Evolutionary conservation across 352 stramenopile genomes (phyloP).

Genomic region (Pythium guiyangense): DNA sequence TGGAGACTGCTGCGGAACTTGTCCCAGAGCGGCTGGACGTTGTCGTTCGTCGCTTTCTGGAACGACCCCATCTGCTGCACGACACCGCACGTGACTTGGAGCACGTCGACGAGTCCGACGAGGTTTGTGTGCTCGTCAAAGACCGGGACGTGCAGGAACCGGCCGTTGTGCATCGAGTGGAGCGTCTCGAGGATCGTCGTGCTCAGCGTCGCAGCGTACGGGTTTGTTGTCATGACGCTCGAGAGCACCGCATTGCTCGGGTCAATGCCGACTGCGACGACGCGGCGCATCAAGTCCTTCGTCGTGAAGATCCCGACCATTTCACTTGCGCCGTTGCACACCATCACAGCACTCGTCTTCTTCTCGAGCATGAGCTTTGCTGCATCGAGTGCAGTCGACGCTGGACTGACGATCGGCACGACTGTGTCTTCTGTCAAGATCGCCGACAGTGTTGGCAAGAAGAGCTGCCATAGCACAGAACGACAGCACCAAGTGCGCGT

Average conservation of each 20-base stretch:
- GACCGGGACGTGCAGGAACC: slow-evolving; percentile 96
- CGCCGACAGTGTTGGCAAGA: slow-evolving; percentile 76
- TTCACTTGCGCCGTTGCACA: slow-evolving; percentile 78
- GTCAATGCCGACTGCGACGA: slow-evolving; percentile 88
- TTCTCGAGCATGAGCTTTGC: slow-evolving; percentile 78
- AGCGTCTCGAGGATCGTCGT: slow-evolving; percentile 96
- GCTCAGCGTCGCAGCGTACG: slow-evolving; percentile 88
- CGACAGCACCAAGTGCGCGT: slow-evolving; percentile 1
- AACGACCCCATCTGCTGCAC: slow-evolving; percentile 84
- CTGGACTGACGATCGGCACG: slow-evolving; percentile 49
- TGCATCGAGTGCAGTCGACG: slow-evolving; percentile 58
- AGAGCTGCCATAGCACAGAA: slow-evolving; percentile 40
- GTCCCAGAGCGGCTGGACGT: slow-evolving; percentile 71
- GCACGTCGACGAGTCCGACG: slow-evolving; percentile 94
- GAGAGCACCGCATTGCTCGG: slow-evolving; percentile 79
- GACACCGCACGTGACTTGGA: slow-evolving; percentile 90
- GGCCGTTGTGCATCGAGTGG: slow-evolving; percentile 97
- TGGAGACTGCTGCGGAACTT: slow-evolving; percentile 62
- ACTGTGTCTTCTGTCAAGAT: slow-evolving; percentile 61
- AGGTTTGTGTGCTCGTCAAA: slow-evolving; percentile 87
- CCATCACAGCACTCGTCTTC: slow-evolving; percentile 85
- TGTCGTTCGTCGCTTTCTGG: slow-evolving; percentile 59
- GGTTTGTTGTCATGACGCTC: slow-evolving; percentile 94
- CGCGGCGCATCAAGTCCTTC: slow-evolving; percentile 96
- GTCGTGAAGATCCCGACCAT: slow-evolving; percentile 97